Base-by-base conservation (phyloP, 192 early-diverging fungal genomes). In the Tieghemiomyces parasiticus region DNA sequence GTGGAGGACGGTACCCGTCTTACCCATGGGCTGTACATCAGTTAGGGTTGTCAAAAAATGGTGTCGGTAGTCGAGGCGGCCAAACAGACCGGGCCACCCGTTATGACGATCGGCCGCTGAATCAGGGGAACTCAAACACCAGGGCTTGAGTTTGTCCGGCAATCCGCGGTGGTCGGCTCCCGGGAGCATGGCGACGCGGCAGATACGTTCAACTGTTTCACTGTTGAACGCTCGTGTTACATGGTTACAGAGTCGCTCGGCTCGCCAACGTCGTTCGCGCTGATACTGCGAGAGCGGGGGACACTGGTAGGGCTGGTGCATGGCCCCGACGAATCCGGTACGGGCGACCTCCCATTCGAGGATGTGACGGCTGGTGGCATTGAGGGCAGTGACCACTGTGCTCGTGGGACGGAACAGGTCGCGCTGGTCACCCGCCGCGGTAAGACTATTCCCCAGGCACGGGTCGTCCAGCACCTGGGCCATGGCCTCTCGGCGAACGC, bases 1-100 rank as follows among this genome's bases (percentile, higher is more conserved):
- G 47, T 85, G 76, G 24, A 87, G 35, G 28, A 84, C 75, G 2
- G 81, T 80, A 13, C 84, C 81, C 35, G 73, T 72, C 60, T 81
- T 83, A 0, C 79, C 76, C 78, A 77, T 79, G 0, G 82, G 81
- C 42, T 70, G 58, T 63, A 81, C 72, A 20, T 79, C 78, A 1
- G 82, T 84, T 33, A 80, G 62, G 4, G 78, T 74, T 0, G 81
- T 83, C 24, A 66, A 62, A 68, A 83, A 85, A 42, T 63, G 71
- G 0, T 76, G 72, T 22, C 81, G 64, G n/a, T 76, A 81, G 46
- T 83, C 72, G 13, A 86, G 56, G 10, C 84, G 70, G 1, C 82
- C 82, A 54, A 65, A 84, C 9, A 82, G 55, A 1, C 81, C 81
- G 67, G 78, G 80, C 82, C 80, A 82, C 20, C 77, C 78, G 51